phyloP scores from a whole-genome alignment of 2,329 filamentous ascomycete species.

The Diaporthe amygdali region DNA sequence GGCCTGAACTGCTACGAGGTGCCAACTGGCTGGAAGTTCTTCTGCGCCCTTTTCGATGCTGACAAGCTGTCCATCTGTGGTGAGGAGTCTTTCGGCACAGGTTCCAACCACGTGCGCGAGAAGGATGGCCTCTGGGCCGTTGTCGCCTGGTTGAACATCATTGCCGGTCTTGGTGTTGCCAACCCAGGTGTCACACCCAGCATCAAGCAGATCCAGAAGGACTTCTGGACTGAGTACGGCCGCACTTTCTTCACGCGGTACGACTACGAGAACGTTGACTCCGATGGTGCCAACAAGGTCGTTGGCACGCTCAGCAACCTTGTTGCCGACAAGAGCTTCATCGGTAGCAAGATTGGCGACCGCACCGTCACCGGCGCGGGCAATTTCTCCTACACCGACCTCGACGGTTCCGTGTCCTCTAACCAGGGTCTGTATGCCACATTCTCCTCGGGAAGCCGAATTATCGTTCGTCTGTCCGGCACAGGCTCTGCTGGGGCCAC shows the following conservation, averaged over 20 bases:
- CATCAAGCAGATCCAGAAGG: constrained; percentile 94
- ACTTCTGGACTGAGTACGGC: constrained; percentile 96
- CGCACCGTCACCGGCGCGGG: constrained; percentile 88
- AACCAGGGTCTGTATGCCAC: constrained; percentile 96
- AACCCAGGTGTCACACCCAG: constrained; percentile 81
- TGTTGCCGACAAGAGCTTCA: constrained; percentile 74
- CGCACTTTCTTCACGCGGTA: constrained; percentile 99
- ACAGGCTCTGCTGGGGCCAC: constrained; percentile 95
- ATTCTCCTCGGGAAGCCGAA: constrained; percentile 93
- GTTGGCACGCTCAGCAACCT: constrained; percentile 80
- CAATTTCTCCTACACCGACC: constrained; percentile 97
- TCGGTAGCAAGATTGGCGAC: constrained; percentile 80
- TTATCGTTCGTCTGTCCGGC: constrained; percentile 92
- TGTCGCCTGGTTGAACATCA: constrained; percentile 98
- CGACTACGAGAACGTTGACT: constrained; percentile 96
- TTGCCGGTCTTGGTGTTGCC: constrained; percentile 88
- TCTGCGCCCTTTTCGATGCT: constrained; percentile 93
- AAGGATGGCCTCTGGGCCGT: constrained; percentile 99
- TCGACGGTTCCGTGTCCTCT: constrained; percentile 94
- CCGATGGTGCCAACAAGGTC: constrained; percentile 88
- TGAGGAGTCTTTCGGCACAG: constrained; percentile 97
- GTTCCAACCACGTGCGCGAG: constrained; percentile 98
- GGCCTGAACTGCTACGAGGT: constrained; percentile 93
- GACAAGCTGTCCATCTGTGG: constrained; percentile 98
- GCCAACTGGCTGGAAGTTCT: constrained; percentile 99